These are phyloP conservation scores for Testicularia cyperi DNA, from an alignment of 1,284 basidiomycete genomes.

Conservation along the genomic window DNA sequence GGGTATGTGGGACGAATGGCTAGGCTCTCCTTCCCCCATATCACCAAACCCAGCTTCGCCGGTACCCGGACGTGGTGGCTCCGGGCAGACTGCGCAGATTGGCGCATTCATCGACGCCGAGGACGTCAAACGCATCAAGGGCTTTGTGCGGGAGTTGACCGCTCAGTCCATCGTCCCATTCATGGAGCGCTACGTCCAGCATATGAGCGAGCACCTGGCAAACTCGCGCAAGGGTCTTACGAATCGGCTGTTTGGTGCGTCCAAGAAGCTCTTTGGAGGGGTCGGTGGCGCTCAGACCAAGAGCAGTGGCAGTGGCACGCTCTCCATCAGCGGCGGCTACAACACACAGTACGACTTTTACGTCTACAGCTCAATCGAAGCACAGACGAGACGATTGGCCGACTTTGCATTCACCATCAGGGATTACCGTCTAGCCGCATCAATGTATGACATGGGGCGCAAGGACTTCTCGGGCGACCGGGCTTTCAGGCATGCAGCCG, in stretches of 20 bases:
- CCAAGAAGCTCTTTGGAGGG: slow-evolving; percentile 64
- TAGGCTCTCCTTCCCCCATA: slow-evolving; percentile 1
- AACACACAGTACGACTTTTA: slow-evolving; percentile 55
- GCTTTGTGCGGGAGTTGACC: slow-evolving; percentile 84
- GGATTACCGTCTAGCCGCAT: slow-evolving; percentile 80
- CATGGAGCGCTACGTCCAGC: slow-evolving; percentile 90
- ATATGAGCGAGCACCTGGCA: slow-evolving; percentile 90
- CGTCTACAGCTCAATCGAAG: slow-evolving; percentile 62
- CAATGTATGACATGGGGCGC: slow-evolving; percentile 80
- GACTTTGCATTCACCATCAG: slow-evolving; percentile 92
- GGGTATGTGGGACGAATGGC: slow-evolving; percentile 23
- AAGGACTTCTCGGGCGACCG: slow-evolving; percentile 58
- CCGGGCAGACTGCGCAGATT: background rate
- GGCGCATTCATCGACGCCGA: slow-evolving; percentile 66
- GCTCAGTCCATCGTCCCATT: slow-evolving; percentile 88
- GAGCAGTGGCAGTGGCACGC: slow-evolving; percentile 36
- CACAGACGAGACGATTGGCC: slow-evolving; percentile 71
- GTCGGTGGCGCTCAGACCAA: background rate
- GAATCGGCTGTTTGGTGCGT: slow-evolving; percentile 69
- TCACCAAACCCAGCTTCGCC: slow-evolving; percentile 3
- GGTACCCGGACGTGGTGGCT: background rate
- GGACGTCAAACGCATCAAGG: slow-evolving; percentile 77
- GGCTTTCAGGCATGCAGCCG: slow-evolving; percentile 46
- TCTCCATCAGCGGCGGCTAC: slow-evolving; percentile 56
- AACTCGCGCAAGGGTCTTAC: slow-evolving; percentile 83